A percentile compares a stretch with the other conserved stretches of the same genome.
Evolutionary conservation across 768 basidiomycete species (phyloP).

Genomic region (Hydnum rufescens): DNA sequence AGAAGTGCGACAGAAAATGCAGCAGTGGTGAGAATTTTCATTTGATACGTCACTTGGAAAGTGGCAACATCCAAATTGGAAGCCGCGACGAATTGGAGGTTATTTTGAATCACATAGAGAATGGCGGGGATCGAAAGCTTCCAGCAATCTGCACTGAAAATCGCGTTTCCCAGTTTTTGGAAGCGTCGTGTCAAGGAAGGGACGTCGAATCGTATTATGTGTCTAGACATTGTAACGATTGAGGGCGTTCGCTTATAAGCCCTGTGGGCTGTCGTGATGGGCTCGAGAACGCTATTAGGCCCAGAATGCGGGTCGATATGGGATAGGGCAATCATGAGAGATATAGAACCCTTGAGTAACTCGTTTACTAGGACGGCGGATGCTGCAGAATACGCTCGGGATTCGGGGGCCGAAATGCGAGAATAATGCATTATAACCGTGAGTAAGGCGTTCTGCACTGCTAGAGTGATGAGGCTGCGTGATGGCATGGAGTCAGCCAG

Average conservation of each 20-base stretch:
- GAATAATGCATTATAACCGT: constrained; percentile 97
- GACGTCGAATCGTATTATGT: not conserved
- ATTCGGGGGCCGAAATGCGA: constrained; percentile 56
- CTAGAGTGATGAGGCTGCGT: constrained; percentile 70
- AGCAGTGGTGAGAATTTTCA: constrained; percentile 92
- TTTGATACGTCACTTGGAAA: constrained; percentile 92
- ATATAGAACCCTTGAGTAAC: constrained; percentile 79
- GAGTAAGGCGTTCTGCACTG: constrained; percentile 77
- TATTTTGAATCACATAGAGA: constrained; percentile 90
- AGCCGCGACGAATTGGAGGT: constrained; percentile 86
- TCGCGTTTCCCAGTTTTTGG: constrained; percentile 38
- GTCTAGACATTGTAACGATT: not conserved
- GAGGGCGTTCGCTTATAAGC: constrained; percentile 4
- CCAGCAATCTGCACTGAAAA: constrained; percentile 88
- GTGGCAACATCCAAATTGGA: constrained; percentile 88
- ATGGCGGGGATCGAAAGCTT: constrained; percentile 93
- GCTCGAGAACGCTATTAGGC: constrained; percentile 21
- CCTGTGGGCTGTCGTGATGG: constrained; percentile 14
- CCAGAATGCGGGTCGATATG: constrained; percentile 20
- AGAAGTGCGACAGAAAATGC: constrained; percentile 71
- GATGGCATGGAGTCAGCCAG: no score
- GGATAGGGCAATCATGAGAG: constrained; percentile 61
- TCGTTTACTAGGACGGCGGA: constrained; percentile 89
- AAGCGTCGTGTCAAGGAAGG: constrained; percentile 20
- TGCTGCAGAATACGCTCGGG: constrained; percentile 74